These are phyloP conservation scores for Micractinium sp. DNA, from an alignment of 139 green algal species.

Conservation along the genomic window DNA sequence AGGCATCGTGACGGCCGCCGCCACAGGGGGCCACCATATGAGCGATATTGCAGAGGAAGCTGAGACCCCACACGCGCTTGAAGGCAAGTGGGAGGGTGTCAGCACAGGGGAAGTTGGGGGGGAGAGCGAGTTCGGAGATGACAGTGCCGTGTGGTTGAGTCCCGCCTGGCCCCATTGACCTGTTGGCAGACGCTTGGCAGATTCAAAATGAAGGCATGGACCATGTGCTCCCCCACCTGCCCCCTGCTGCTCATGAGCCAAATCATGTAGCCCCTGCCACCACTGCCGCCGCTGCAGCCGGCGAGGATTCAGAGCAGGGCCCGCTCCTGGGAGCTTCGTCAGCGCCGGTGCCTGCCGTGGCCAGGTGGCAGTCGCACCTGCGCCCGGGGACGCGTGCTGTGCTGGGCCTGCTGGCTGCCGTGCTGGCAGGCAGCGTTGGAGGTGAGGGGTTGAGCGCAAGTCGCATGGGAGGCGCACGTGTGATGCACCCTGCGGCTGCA, in stretches of 20 bases:
- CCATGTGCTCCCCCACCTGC: background rate
- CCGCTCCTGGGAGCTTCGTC: background rate
- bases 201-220: too few relatives aligned
- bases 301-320: background rate
- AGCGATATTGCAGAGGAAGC: too few relatives aligned
- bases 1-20: constrained; percentile 11
- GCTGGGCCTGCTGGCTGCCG: constrained; percentile 9
- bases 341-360: background rate
- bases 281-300: background rate
- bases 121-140: too few relatives aligned
- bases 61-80: background rate
- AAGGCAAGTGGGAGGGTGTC: background rate
- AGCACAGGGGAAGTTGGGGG: background rate
- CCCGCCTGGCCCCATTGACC: too few relatives aligned
- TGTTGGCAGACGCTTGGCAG: too few relatives aligned
- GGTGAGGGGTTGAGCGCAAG: background rate
- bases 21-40: background rate
- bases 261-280: background rate
- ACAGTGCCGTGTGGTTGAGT: too few relatives aligned
- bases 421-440: constrained; percentile 13
- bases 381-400: background rate
- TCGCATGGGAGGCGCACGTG: background rate
- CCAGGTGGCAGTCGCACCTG: background rate
- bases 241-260: background rate
- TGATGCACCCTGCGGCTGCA: background rate